Percentiles rank a stretch among this genome's conserved stretches.
These are phyloP conservation scores for Neurospora sp. DNA, from an alignment of 495 filamentous ascomycete species.

Conservation along the genomic window DNA sequence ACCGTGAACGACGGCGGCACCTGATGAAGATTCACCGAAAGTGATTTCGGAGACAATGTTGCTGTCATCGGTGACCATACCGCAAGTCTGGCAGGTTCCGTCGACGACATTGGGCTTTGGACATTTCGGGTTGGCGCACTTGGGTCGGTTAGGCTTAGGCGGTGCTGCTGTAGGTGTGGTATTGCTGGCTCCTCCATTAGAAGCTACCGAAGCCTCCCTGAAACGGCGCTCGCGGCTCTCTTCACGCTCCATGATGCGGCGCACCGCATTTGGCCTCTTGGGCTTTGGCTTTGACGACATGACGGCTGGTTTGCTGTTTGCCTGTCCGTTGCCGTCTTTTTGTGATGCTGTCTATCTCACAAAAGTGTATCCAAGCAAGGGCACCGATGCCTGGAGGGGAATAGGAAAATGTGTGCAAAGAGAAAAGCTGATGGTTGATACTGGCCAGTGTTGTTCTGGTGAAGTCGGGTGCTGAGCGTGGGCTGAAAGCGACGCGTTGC, in stretches of 20 bases:
- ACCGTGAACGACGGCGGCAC: conserved; percentile 86
- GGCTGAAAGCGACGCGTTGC: neutral
- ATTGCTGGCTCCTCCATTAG: neutral
- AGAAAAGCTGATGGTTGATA: neutral
- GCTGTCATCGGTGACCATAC: conserved; percentile 65
- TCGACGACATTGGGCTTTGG: conserved; percentile 32
- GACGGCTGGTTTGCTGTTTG: neutral
- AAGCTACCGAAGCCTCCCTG: conserved; percentile 15
- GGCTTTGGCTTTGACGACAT: conserved; percentile 15
- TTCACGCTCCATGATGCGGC: conserved; percentile 23
- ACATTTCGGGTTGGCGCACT: conserved; percentile 27
- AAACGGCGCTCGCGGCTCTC: conserved; percentile 14
- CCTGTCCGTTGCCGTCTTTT: neutral
- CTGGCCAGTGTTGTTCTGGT: neutral
- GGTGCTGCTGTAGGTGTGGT: neutral
- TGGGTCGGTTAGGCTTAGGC: neutral
- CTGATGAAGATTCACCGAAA: conserved; percentile 73
- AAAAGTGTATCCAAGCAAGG: neutral
- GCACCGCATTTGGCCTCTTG: conserved; percentile 17
- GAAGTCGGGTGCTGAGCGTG: neutral
- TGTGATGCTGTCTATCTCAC: neutral
- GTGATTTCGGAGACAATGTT: conserved; percentile 86
- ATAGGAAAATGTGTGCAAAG: neutral
- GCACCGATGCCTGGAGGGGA: neutral
- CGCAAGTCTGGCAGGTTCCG: conserved; percentile 71